A percentile compares a stretch with the other conserved stretches of the same genome.
Evolutionary conservation across 2,329 filamentous ascomycete species (phyloP).

Genomic region (Hypoxylon sp.): DNA sequence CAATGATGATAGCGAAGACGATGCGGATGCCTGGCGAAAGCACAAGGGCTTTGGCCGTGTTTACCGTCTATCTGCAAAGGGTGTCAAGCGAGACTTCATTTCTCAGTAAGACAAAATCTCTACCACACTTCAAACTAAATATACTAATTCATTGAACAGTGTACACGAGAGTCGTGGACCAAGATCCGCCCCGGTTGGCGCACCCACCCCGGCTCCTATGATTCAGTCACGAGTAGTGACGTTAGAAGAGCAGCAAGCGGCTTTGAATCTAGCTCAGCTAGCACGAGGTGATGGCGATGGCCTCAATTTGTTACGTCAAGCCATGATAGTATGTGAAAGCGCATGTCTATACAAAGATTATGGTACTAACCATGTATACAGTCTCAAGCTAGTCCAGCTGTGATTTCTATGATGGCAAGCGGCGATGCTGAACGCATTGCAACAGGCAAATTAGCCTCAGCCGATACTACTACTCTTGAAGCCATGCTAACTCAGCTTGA

Average conservation of each 20-base stretch:
- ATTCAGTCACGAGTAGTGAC: constrained; percentile 58
- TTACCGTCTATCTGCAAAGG: constrained; percentile 73
- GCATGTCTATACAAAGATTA: background rate
- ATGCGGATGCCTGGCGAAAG: constrained; percentile 67
- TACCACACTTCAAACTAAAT: constrained; percentile 1
- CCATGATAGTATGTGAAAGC: constrained; percentile 70
- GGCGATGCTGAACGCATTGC: constrained; percentile 61
- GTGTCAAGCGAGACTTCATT: constrained; percentile 80
- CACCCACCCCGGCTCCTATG: constrained; percentile 42
- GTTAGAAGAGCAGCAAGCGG: constrained; percentile 75
- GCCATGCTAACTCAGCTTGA: constrained; percentile 64
- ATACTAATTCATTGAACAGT: constrained; percentile 46
- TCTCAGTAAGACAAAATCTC: constrained; percentile 62
- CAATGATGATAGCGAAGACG: constrained; percentile 67
- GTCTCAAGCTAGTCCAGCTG: constrained; percentile 60
- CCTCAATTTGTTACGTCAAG: constrained; percentile 67
- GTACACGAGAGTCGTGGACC: constrained; percentile 49
- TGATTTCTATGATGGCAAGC: constrained; percentile 65
- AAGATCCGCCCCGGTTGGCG: constrained; percentile 32
- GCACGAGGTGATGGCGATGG: constrained; percentile 63
- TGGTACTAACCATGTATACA: constrained; percentile 45
- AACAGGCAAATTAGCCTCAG: constrained; percentile 55
- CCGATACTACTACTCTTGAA: constrained; percentile 62
- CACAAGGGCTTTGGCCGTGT: constrained; percentile 72
- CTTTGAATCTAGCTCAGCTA: constrained; percentile 72